Percentiles rank a stretch among this genome's conserved stretches.
These are phyloP conservation scores for Aspergillus coremiiformis DNA, from an alignment of 495 filamentous ascomycete genomes.

Conservation along the genomic window DNA sequence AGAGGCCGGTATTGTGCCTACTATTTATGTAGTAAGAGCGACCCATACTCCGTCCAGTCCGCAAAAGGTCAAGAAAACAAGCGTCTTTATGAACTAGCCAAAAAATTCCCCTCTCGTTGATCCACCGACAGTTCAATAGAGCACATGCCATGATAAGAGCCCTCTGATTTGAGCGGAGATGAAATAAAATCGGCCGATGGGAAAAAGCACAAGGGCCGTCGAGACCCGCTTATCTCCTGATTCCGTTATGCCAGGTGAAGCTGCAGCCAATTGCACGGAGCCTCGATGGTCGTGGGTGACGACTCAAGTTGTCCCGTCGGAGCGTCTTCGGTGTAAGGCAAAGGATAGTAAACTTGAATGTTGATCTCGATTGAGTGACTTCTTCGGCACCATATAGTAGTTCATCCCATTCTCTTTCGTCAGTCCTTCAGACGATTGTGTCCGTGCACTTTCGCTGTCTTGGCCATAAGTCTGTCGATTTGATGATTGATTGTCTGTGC, in stretches of 20 bases:
- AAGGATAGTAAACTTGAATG: no score
- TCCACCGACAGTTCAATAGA: slow-evolving; percentile 12
- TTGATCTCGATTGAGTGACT: slow-evolving; percentile 5
- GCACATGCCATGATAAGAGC: slow-evolving; percentile 31
- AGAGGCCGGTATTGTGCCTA: background rate
- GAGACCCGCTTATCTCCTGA: slow-evolving; percentile 7
- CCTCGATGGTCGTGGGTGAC: slow-evolving; percentile 1
- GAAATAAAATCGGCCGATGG: background rate
- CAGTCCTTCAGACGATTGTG: background rate
- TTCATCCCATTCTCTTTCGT: background rate
- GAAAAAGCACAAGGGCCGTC: slow-evolving; percentile 2
- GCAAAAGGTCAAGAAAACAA: background rate
- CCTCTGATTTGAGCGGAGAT: slow-evolving; percentile 25
- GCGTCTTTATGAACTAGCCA: background rate
- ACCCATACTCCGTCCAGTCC: background rate
- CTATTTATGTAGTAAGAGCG: slow-evolving; percentile 3
- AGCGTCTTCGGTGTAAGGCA: slow-evolving; percentile 7
- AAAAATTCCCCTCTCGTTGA: background rate
- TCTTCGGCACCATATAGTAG: slow-evolving; percentile 1
- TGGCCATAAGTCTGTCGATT: no score
- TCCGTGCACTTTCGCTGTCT: no score
- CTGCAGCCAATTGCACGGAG: slow-evolving; percentile 13
- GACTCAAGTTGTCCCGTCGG: slow-evolving; percentile 9
- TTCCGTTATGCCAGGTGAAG: slow-evolving; percentile 1
- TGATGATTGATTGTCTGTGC: background rate